phyloP scores from a whole-genome alignment of 176 grass and related monocot genomes.

The Melocanna baccifera region DNA sequence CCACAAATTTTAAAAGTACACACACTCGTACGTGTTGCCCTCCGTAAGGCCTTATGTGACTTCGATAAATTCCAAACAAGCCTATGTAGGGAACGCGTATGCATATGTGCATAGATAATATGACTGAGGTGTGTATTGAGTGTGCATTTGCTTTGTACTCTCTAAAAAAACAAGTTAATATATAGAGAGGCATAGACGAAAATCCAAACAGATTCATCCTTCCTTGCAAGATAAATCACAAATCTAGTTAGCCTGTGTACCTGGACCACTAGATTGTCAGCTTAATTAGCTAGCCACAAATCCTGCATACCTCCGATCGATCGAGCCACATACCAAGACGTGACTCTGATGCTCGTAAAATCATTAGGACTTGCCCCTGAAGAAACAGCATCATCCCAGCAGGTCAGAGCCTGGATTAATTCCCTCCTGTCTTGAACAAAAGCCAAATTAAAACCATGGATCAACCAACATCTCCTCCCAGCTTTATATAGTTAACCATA shows the following conservation, averaged over 20 bases:
- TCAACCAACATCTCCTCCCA: not conserved
- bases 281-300: constrained; percentile 16
- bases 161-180: not conserved
- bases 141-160: too few species aligned
- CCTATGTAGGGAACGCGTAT: too few species aligned
- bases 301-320: not conserved
- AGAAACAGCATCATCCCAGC: constrained; percentile 43
- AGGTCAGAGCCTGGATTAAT: constrained; percentile 26
- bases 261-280: constrained; percentile 35
- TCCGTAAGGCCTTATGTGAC: too few species aligned
- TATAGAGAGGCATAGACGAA: not conserved
- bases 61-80: too few species aligned
- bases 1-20: too few species aligned
- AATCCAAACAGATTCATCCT: constrained; percentile 9
- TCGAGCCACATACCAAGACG: constrained; percentile 40
- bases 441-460: not conserved
- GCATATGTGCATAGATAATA: too few species aligned
- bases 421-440: constrained; percentile 17
- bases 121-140: too few species aligned
- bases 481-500: not conserved
- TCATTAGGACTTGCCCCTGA: constrained; percentile 47
- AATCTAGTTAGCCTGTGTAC: constrained; percentile 29
- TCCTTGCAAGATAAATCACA: constrained; percentile 31
- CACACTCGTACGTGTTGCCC: too few species aligned
- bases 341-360: constrained; percentile 38